Percentiles rank a stretch among this genome's conserved stretches.
phyloP scores from a whole-genome alignment of 179 eudicot genomes.

The Pouteria campechiana region DNA sequence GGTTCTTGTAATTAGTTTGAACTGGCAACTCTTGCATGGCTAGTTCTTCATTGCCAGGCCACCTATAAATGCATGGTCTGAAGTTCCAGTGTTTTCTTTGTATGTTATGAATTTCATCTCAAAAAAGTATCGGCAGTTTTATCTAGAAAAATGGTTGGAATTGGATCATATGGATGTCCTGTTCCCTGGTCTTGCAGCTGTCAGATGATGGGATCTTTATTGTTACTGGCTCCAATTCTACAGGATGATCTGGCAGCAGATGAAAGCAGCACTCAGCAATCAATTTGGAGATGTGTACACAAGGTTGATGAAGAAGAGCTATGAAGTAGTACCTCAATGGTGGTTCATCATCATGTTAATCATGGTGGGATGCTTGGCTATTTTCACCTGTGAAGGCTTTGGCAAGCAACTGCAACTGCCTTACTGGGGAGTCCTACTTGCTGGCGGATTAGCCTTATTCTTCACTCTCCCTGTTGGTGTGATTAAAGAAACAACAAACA shows the following conservation, averaged over 20 bases:
- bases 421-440: slow-evolving; percentile 60
- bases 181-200: not conserved
- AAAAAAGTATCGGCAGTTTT: no score
- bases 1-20: no score
- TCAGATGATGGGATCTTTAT: not conserved
- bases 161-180: not conserved
- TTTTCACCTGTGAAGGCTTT: slow-evolving; percentile 31
- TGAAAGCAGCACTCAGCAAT: slow-evolving; percentile 17
- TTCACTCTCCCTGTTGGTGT: slow-evolving; percentile 58
- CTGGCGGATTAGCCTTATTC: slow-evolving; percentile 31
- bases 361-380: slow-evolving; percentile 14
- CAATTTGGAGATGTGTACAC: slow-evolving; percentile 35
- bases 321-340: slow-evolving; percentile 50
- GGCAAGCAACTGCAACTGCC: slow-evolving; percentile 41
- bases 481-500: slow-evolving; percentile 52
- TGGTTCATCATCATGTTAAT: slow-evolving; percentile 36
- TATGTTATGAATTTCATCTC: no score
- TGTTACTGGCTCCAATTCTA: not conserved
- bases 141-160: no score
- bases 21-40: no score
- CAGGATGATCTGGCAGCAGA: slow-evolving; percentile 36
- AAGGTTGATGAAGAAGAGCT: slow-evolving; percentile 40
- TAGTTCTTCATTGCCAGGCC: no score
- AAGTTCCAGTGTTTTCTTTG: no score
- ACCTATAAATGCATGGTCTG: no score